A percentile compares a stretch with the other conserved stretches of the same genome.
Evolutionary conservation across 805 yeast genomes (phyloP).

Genomic region (Maudiozyma barnettii): DNA sequence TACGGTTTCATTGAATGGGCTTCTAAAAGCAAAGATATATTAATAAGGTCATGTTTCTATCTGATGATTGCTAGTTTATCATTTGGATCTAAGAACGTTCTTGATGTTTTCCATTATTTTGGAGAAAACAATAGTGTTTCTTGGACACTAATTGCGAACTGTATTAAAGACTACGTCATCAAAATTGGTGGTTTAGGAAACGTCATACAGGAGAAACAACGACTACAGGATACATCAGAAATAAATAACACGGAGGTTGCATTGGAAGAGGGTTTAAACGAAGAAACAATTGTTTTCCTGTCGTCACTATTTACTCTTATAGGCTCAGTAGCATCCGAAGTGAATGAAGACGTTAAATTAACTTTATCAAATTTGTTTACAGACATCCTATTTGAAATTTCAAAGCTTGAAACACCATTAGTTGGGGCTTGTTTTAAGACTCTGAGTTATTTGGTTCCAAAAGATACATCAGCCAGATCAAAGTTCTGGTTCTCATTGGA

Average conservation of each 20-base stretch:
- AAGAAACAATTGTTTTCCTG: slow-evolving; percentile 67
- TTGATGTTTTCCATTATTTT: slow-evolving; percentile 42
- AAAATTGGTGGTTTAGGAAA: slow-evolving; percentile 32
- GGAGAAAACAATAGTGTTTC: slow-evolving; percentile 36
- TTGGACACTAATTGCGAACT: slow-evolving; percentile 45
- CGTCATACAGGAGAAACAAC: slow-evolving; percentile 19
- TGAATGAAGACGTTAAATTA: slow-evolving; percentile 18
- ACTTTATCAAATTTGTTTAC: slow-evolving; percentile 18
- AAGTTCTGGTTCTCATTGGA: slow-evolving; percentile 65
- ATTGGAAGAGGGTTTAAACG: slow-evolving; percentile 54
- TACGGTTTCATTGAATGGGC: slow-evolving; percentile 88
- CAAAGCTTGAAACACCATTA: slow-evolving; percentile 38
- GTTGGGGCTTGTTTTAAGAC: slow-evolving; percentile 49
- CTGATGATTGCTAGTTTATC: slow-evolving; percentile 70
- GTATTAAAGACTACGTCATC: slow-evolving; percentile 44
- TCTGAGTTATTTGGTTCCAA: slow-evolving; percentile 46
- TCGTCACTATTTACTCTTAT: slow-evolving; percentile 66
- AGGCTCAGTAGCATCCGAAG: slow-evolving; percentile 37
- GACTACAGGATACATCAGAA: slow-evolving; percentile 23
- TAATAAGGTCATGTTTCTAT: slow-evolving; percentile 75
- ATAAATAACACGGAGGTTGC: slow-evolving; percentile 24
- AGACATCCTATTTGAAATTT: slow-evolving; percentile 36
- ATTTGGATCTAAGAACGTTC: slow-evolving; percentile 46
- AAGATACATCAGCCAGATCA: slow-evolving; percentile 33
- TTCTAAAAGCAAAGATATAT: slow-evolving; percentile 64